phyloP scores from a whole-genome alignment of 805 yeast species.

The Candida anglica region DNA sequence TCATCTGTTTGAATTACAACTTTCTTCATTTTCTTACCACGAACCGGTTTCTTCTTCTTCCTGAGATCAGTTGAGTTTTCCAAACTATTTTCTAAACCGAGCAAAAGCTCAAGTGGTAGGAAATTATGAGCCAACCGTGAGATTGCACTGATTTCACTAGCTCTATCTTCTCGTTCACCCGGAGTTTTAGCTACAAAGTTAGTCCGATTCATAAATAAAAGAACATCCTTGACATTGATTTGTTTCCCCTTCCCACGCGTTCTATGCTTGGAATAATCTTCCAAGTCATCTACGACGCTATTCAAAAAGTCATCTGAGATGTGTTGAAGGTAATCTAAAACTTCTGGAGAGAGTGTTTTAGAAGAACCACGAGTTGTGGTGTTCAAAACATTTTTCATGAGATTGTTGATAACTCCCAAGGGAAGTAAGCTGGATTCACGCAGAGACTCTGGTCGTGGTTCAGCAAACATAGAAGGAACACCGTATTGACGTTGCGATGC shows the following conservation, averaged over 20 bases:
- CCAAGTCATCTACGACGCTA: constrained; percentile 27
- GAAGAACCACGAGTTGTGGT: neutral
- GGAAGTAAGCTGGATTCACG: too few relatives aligned
- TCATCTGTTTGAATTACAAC: too few relatives aligned
- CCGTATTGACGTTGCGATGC: too few relatives aligned
- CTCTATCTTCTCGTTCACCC: constrained; percentile 8
- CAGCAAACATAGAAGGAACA: too few relatives aligned
- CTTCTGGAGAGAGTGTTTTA: constrained; percentile 8
- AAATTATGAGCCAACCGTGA: constrained; percentile 29
- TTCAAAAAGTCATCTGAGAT: constrained; percentile 28
- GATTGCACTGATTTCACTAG: constrained; percentile 16
- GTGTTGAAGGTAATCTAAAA: constrained; percentile 17
- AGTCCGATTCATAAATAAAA: constrained; percentile 30
- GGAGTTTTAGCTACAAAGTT: constrained; percentile 12
- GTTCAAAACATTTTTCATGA: constrained; percentile 2
- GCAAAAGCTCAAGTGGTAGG: constrained; percentile 33
- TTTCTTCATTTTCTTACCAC: too few relatives aligned
- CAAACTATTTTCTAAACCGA: constrained; percentile 28
- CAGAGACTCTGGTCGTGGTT: too few relatives aligned
- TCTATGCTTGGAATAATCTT: constrained; percentile 33
- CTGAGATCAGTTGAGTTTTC: too few relatives aligned
- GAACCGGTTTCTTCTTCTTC: too few relatives aligned
- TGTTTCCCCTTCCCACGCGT: constrained; percentile 11
- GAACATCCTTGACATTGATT: constrained; percentile 31
- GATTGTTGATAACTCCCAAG: neutral